phyloP scores from a whole-genome alignment of 495 filamentous ascomycete genomes.

The Talaromyces nanjingensis region DNA sequence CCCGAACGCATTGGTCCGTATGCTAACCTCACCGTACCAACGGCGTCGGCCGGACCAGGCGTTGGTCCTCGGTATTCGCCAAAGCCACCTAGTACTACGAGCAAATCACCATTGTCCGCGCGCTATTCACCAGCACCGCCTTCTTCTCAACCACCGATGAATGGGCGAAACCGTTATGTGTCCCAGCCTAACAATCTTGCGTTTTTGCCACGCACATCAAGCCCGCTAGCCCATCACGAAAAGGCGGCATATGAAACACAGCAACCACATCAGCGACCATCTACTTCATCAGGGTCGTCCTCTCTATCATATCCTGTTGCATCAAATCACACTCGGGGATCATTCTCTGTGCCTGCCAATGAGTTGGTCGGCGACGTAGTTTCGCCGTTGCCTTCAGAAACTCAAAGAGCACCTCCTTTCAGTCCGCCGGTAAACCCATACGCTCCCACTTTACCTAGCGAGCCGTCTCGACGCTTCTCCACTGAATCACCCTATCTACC shows the following conservation, averaged over 20 bases:
- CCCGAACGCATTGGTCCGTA: slow-evolving; percentile 61
- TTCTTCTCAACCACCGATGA: slow-evolving; percentile 49
- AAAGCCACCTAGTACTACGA: slow-evolving; percentile 25
- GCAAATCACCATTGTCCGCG: slow-evolving; percentile 27
- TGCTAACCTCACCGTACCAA: slow-evolving; percentile 32
- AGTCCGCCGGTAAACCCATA: slow-evolving; percentile 10
- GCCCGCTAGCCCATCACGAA: slow-evolving; percentile 65
- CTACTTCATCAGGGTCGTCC: slow-evolving; percentile 21
- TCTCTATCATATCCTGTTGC: slow-evolving; percentile 7
- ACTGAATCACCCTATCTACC: slow-evolving; percentile 2
- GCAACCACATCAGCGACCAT: slow-evolving; percentile 19
- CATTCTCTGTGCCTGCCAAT: slow-evolving; percentile 1
- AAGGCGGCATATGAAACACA: slow-evolving; percentile 33
- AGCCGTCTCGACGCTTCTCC: not conserved
- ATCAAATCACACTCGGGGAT: not conserved
- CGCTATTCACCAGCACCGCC: slow-evolving; percentile 35
- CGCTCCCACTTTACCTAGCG: not conserved
- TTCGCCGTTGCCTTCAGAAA: not conserved
- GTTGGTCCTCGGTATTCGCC: slow-evolving; percentile 34
- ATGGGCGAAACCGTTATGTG: slow-evolving; percentile 40
- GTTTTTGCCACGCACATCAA: slow-evolving; percentile 80
- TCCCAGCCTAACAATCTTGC: slow-evolving; percentile 50
- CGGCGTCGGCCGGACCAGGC: slow-evolving; percentile 31
- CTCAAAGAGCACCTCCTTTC: not conserved
- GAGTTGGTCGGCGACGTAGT: not conserved